Percentiles rank a stretch among this genome's conserved stretches.
Evolutionary conservation across 805 yeast genomes (phyloP).

Genomic region (Metschnikowia corniflorae): DNA sequence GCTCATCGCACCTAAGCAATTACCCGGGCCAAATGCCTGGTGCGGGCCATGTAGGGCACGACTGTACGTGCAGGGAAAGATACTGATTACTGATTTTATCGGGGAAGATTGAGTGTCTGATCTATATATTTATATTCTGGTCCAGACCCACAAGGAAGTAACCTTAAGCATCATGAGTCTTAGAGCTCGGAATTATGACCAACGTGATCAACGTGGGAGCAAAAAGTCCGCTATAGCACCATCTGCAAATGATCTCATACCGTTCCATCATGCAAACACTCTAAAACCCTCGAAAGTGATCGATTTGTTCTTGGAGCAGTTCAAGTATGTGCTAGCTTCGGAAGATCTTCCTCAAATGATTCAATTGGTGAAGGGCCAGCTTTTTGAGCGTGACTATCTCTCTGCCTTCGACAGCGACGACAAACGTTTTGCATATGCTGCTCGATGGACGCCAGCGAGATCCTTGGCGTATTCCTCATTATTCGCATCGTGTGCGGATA

Average conservation of each 20-base stretch:
- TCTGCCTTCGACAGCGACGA: constrained; percentile 63
- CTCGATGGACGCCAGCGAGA: constrained; percentile 84
- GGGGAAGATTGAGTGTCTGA: too few relatives aligned
- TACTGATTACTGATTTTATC: too few relatives aligned
- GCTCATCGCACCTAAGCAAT: constrained; percentile 11
- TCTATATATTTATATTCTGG: too few relatives aligned
- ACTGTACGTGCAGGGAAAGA: too few relatives aligned
- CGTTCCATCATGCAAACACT: constrained; percentile 30
- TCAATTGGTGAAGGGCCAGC: constrained; percentile 66
- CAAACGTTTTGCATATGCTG: constrained; percentile 71
- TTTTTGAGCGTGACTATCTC: constrained; percentile 67
- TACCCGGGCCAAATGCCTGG: too few relatives aligned
- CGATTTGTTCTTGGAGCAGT: constrained; percentile 32
- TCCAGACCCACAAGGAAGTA: too few relatives aligned
- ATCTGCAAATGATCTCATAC: constrained; percentile 24
- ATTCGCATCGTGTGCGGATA: constrained; percentile 48
- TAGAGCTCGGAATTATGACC: constrained; percentile 8
- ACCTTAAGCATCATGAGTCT: too few relatives aligned
- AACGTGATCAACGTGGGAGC: constrained; percentile 7
- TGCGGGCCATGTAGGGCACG: too few relatives aligned
- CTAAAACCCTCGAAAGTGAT: constrained; percentile 36
- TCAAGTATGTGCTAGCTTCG: constrained; percentile 31
- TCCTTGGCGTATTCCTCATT: constrained; percentile 71
- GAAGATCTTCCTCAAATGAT: constrained; percentile 42
- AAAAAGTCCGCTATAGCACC: constrained; percentile 1